Base-by-base conservation (phyloP, 345 rosid genomes). In the Durio zibethinus region DNA sequence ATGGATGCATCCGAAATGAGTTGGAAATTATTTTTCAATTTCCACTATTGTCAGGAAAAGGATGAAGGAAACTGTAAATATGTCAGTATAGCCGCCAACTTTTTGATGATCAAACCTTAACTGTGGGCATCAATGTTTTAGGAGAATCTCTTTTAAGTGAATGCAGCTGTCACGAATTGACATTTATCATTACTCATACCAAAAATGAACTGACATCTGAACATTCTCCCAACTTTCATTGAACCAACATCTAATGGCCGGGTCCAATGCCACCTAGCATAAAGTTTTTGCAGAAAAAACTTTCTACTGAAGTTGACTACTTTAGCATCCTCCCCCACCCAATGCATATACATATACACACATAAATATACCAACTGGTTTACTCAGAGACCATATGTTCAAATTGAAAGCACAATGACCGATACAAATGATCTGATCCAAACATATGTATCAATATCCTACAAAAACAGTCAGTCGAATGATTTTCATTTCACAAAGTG, bases 161-260 rank as follows among this genome's bases (percentile, higher is more conserved):
- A 73, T n/a, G 81, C 79, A 84, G 83, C 77, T 84, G 79, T 74
- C 73, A 65, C 12, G 79, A 70, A 74, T 47, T 43, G 74, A 80
- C 65, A 77, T 27, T 54, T 40, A 69, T 74, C 57, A 77, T 75
- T 47, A 47, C 79, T 54, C 60, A 66, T 38, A 38, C 18, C 65
- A 8, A 50, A 63, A 48, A 63, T 21, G 66, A 71, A 29, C 18
- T 40, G 57, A 61, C 81, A 69, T 74, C 29, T 72, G 60, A 59
- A 56, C 65, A 66, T 72, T 66, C 71, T 43, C 72, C 40, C 79
- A 68, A 31, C 52, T 73, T 65, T 35, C 7, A 68, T 61, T 59
- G n/a, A n/a, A 67, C 38, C 27, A 80, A 48, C 64, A 76, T 40
- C 42, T 59, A 14, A 43, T n/a, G 65, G 36, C 14, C 18, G 15